Evolutionary conservation across 768 basidiomycete genomes (phyloP).

Genomic region (Kwoniella mangroviensis): DNA sequence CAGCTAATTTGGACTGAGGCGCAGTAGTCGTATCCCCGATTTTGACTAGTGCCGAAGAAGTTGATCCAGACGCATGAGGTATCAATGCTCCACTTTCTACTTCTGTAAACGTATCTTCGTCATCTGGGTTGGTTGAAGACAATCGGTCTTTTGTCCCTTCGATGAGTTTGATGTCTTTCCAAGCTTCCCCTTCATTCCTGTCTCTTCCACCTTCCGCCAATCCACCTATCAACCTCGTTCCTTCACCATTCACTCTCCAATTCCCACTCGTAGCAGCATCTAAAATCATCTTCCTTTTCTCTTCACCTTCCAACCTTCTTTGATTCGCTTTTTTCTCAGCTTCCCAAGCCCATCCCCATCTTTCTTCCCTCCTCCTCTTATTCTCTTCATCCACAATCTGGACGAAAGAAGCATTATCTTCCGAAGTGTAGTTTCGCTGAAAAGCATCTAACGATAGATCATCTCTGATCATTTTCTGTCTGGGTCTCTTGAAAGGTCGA

Average conservation of each 20-base stretch:
- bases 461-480: conserved; percentile 59
- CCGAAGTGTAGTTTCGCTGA: conserved; percentile 89
- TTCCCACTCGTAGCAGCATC: conserved; percentile 50
- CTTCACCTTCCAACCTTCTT: conserved; percentile 51
- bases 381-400: conserved; percentile 91
- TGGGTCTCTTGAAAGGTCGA: conserved; percentile 12
- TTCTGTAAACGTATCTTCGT: neutral
- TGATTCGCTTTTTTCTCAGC: conserved; percentile 78
- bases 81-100: conserved; percentile 18
- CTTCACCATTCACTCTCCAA: conserved; percentile 50
- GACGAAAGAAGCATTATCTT: conserved; percentile 96
- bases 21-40: neutral
- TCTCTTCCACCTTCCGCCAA: conserved; percentile 67
- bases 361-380: conserved; percentile 69
- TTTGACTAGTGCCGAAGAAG: conserved; percentile 33
- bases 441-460: conserved; percentile 75
- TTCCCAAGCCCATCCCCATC: conserved; percentile 91
- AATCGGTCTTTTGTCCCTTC: conserved; percentile 4
- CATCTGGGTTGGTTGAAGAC: conserved; percentile 15
- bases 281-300: conserved; percentile 45
- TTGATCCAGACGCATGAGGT: conserved; percentile 17
- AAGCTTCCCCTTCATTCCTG: conserved; percentile 67
- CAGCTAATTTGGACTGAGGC: conserved; percentile 20
- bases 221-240: conserved; percentile 47
- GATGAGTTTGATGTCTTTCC: conserved; percentile 50